Evolutionary conservation across 192 early-diverging fungal species (phyloP).

Genomic region (Haplosporangium gracile): DNA sequence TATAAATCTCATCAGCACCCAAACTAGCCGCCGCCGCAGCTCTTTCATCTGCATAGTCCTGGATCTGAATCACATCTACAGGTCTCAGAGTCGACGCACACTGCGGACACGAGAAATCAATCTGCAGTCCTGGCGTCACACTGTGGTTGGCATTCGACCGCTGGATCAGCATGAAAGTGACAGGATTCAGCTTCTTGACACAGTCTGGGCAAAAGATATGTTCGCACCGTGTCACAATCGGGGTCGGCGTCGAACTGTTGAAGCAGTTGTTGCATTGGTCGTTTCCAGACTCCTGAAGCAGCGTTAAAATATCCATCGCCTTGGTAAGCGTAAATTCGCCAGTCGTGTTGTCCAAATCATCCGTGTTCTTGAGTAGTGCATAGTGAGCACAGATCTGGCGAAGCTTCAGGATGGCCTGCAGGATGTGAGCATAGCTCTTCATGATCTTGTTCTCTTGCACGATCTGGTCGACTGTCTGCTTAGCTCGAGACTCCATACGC

Average conservation of each 20-base stretch:
- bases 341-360: slow-evolving; percentile 26
- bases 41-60: slow-evolving; percentile 56
- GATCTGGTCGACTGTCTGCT: slow-evolving; percentile 69
- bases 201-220: slow-evolving; percentile 59
- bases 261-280: slow-evolving; percentile 56
- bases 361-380: slow-evolving; percentile 45
- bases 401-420: slow-evolving; percentile 65
- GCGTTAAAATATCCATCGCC: slow-evolving; percentile 36
- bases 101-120: slow-evolving; percentile 59
- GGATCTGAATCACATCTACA: slow-evolving; percentile 63
- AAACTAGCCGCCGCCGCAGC: background rate
- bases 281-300: slow-evolving; percentile 52
- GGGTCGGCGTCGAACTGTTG: slow-evolving; percentile 24
- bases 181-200: slow-evolving; percentile 47
- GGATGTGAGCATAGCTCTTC: slow-evolving; percentile 78
- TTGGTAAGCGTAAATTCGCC: slow-evolving; percentile 38
- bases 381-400: slow-evolving; percentile 57
- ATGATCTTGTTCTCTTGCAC: slow-evolving; percentile 71
- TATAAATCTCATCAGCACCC: slow-evolving; percentile 19
- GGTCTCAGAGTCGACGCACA: slow-evolving; percentile 51
- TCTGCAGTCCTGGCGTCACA: slow-evolving; percentile 33
- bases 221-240: slow-evolving; percentile 52
- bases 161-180: slow-evolving; percentile 43
- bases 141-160: slow-evolving; percentile 25
- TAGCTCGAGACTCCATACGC: slow-evolving; percentile 73